Conservation (phyloP, 2,329 filamentous ascomycete genomes). For the Lasiodiplodia sp. region DNA sequence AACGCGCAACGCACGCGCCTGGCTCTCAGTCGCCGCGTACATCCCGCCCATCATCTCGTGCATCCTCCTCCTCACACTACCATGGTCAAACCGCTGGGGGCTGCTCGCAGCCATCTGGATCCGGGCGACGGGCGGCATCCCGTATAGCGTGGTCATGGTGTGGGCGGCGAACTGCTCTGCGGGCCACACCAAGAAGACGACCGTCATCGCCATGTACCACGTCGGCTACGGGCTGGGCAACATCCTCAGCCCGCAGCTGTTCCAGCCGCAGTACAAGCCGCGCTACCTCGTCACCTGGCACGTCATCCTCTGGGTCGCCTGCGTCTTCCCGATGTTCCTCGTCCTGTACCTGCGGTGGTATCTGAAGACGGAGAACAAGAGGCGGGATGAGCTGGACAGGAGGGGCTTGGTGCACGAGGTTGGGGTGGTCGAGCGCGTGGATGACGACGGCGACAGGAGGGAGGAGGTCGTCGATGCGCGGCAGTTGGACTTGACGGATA, state of each 20-base stretch:
- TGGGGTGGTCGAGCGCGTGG: constrained; percentile 8
- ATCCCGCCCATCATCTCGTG: constrained; percentile 48
- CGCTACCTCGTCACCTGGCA: constrained; percentile 43
- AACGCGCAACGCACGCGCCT: constrained; percentile 40
- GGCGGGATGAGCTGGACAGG: constrained; percentile 40
- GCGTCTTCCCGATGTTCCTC: constrained; percentile 50
- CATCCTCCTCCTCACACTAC: constrained; percentile 46
- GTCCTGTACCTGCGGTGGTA: constrained; percentile 51
- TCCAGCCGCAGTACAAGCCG: constrained; percentile 37
- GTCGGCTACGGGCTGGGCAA: constrained; percentile 47
- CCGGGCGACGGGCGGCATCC: constrained; percentile 42
- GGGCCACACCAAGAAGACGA: constrained; percentile 55
- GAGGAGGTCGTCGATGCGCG: constrained; percentile 22
- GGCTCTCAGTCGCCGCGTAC: constrained; percentile 44
- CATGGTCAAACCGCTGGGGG: constrained; percentile 50
- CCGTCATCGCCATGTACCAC: constrained; percentile 51
- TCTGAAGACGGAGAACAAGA: constrained; percentile 51
- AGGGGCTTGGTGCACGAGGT: constrained; percentile 32
- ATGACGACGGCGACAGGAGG: not conserved
- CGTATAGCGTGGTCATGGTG: constrained; percentile 32
- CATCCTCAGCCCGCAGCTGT: constrained; percentile 50
- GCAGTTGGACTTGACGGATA: constrained; percentile 28
- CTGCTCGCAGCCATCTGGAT: constrained; percentile 50
- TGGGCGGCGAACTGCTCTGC: constrained; percentile 18
- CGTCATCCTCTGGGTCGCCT: constrained; percentile 46